Conservation (phyloP, 805 yeast genomes). For the Kuraishia floccosa region DNA sequence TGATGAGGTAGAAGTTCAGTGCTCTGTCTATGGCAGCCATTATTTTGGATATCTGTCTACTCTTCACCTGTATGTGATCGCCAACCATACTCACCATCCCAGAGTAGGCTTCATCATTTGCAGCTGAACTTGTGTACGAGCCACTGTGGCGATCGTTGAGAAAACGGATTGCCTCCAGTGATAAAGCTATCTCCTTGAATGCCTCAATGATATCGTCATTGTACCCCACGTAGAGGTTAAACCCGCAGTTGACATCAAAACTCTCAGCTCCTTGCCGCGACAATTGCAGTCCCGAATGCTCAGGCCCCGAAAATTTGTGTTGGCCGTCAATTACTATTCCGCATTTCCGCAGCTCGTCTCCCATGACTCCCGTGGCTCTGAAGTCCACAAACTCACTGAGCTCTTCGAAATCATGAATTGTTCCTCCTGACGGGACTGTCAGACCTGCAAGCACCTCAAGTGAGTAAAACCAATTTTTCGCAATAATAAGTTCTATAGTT, state of each 20-base stretch:
- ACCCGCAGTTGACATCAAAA: constrained; percentile 3
- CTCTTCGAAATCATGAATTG: constrained; percentile 39
- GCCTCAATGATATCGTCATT: constrained; percentile 20
- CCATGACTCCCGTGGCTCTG: constrained; percentile 12
- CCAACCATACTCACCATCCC: constrained; percentile 8
- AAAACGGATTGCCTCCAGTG: constrained; percentile 15
- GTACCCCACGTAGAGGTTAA: constrained; percentile 21
- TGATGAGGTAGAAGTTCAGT: constrained; percentile 14
- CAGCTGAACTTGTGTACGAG: too few species aligned
- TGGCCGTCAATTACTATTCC: constrained; percentile 18
- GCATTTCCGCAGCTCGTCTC: constrained; percentile 11
- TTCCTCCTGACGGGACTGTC: constrained; percentile 49
- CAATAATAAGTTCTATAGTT: constrained; percentile 20
- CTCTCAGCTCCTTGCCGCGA: constrained; percentile 1
- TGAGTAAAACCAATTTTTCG: constrained; percentile 47
- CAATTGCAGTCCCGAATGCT: too few species aligned
- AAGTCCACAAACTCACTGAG: constrained; percentile 23
- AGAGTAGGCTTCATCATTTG: constrained; percentile 3
- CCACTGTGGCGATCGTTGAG: background rate
- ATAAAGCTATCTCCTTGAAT: constrained; percentile 17
- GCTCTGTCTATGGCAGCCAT: constrained; percentile 13
- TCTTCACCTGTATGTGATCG: constrained; percentile 9
- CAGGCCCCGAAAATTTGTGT: background rate
- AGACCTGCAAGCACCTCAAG: constrained; percentile 54
- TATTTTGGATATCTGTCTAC: constrained; percentile 11